A percentile compares a stretch with the other conserved stretches of the same genome.
Evolutionary conservation across 2,329 filamentous ascomycete genomes (phyloP).

Genomic region (Xylariales sp.): DNA sequence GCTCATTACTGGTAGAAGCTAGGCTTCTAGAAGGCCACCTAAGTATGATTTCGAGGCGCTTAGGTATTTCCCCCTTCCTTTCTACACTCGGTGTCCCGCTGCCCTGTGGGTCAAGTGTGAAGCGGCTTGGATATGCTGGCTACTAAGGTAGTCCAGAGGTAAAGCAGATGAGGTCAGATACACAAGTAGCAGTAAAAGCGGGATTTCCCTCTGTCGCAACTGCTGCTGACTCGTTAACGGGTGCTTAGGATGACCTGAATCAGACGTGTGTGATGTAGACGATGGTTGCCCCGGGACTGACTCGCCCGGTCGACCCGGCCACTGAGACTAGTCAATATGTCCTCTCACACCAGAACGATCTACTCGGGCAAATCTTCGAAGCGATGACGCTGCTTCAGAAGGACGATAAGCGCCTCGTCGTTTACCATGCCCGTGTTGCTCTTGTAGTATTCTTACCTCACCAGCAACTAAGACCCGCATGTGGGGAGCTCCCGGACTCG

Average conservation of each 20-base stretch:
- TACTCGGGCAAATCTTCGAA: not conserved
- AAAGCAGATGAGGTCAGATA: slow-evolving; percentile 6
- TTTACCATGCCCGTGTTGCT: slow-evolving; percentile 1
- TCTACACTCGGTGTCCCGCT: slow-evolving; percentile 7
- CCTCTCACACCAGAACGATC: not conserved
- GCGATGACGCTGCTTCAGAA: not conserved
- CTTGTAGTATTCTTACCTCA: not conserved
- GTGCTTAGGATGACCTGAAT: slow-evolving; percentile 10
- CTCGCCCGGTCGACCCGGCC: slow-evolving; percentile 7
- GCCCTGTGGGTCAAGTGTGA: slow-evolving; percentile 19
- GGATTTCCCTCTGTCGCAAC: not conserved
- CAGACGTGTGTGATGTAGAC: not conserved
- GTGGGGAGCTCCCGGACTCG: not conserved
- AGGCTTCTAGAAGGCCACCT: slow-evolving; percentile 26
- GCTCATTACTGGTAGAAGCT: not conserved
- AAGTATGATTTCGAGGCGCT: slow-evolving; percentile 8
- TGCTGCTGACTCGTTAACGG: slow-evolving; percentile 21
- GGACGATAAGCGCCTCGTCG: not conserved
- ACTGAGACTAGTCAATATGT: slow-evolving; percentile 5
- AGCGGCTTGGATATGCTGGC: not conserved
- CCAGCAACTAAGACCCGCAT: not conserved
- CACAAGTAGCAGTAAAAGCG: not conserved
- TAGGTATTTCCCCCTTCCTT: slow-evolving; percentile 3
- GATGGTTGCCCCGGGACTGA: slow-evolving; percentile 14
- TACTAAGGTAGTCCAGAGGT: not conserved